phyloP scores from a whole-genome alignment of 805 yeast genomes.

The Lipomyces mesembrius region DNA sequence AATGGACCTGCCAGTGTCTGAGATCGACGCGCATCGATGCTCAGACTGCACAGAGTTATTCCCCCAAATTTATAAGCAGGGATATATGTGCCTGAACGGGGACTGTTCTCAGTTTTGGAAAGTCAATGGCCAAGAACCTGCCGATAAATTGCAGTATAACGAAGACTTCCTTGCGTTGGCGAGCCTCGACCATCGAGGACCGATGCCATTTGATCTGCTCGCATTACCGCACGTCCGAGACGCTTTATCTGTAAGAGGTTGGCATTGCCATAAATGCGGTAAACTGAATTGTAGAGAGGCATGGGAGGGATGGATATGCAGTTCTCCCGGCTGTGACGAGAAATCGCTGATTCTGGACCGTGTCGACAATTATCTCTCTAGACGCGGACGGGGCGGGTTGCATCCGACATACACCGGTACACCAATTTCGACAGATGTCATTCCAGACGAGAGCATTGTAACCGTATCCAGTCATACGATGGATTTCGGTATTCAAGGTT shows the following conservation, averaged over 20 bases:
- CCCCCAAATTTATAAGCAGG: background rate
- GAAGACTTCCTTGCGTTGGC: constrained; percentile 4
- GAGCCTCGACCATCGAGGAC: background rate
- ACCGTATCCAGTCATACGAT: background rate
- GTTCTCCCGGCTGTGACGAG: constrained; percentile 7
- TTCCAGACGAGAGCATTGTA: constrained; percentile 2
- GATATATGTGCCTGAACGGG: constrained; percentile 1
- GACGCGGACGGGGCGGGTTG: background rate
- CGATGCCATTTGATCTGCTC: constrained; percentile 6
- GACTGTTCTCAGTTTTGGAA: constrained; percentile 4
- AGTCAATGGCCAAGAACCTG: background rate
- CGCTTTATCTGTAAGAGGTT: constrained; percentile 2
- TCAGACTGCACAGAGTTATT: background rate
- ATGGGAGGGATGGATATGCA: constrained; percentile 20
- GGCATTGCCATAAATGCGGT: constrained; percentile 17
- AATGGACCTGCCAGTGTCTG: background rate
- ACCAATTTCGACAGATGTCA: constrained; percentile 5
- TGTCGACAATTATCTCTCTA: constrained; percentile 9
- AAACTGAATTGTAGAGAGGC: constrained; percentile 14
- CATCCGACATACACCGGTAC: background rate
- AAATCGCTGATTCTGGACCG: constrained; percentile 1
- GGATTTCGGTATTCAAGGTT: background rate
- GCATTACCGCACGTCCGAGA: constrained; percentile 2
- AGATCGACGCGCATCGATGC: background rate
- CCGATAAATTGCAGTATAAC: constrained; percentile 2